A percentile compares a stretch with the other conserved stretches of the same genome.
phyloP scores from a whole-genome alignment of 352 stramenopile species.

The Nothophytophthora sp. region DNA sequence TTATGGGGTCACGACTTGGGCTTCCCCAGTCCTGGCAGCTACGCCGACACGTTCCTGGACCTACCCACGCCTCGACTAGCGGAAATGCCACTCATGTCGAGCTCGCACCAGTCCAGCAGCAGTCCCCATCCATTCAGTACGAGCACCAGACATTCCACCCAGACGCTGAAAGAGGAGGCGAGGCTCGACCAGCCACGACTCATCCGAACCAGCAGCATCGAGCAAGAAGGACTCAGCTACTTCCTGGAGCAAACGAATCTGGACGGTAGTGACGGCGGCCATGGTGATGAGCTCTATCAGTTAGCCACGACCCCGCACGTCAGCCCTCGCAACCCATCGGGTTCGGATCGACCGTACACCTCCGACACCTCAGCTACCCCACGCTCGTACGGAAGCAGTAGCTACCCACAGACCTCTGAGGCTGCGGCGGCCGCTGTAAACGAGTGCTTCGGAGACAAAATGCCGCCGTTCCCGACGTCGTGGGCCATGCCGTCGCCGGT shows the following conservation, averaged over 20 bases:
- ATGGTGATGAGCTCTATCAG: conserved; percentile 30
- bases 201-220: conserved; percentile 66
- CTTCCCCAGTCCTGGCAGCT: conserved; percentile 30
- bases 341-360: conserved; percentile 22
- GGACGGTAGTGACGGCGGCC: conserved; percentile 14
- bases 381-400: neutral
- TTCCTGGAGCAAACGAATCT: conserved; percentile 75
- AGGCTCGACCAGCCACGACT: conserved; percentile 55
- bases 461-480: conserved; percentile 27
- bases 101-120: conserved; percentile 20
- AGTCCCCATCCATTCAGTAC: conserved; percentile 15
- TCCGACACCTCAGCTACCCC: conserved; percentile 9
- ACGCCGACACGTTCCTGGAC: conserved; percentile 78
- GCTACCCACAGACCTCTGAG: conserved; percentile 10
- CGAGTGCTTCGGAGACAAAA: conserved; percentile 52
- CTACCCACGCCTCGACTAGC: conserved; percentile 63
- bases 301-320: conserved; percentile 15
- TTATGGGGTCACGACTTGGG: conserved; percentile 73
- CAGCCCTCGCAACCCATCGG: conserved; percentile 19
- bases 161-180: conserved; percentile 11
- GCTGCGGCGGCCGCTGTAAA: conserved; percentile 42
- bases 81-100: conserved; percentile 36
- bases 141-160: conserved; percentile 12
- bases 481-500: conserved; percentile 18
- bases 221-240: conserved; percentile 76